A percentile compares a stretch with the other conserved stretches of the same genome.
phyloP scores from a whole-genome alignment of 768 basidiomycete species.

The Glaciozyma antarctica region DNA sequence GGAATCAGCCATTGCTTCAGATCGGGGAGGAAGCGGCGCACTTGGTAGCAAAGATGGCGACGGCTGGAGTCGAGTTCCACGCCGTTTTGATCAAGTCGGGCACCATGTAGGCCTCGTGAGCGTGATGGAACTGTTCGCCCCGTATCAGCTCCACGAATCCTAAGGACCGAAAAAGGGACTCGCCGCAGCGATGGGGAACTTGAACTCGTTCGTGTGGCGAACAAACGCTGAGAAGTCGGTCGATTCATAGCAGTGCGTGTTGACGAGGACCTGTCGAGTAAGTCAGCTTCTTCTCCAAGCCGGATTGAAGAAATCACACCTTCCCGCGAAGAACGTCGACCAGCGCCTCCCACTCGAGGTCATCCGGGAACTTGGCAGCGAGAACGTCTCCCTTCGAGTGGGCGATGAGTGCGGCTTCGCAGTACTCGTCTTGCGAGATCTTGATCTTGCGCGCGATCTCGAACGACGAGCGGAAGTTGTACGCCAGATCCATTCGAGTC shows the following conservation, averaged over 20 bases:
- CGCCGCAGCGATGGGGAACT: slow-evolving; percentile 57
- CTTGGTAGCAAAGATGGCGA: slow-evolving; percentile 59
- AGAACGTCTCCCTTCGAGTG: slow-evolving; percentile 47
- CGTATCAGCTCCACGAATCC: too few species aligned
- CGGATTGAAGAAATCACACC: neutral
- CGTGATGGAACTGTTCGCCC: slow-evolving; percentile 54
- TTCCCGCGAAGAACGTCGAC: slow-evolving; percentile 32
- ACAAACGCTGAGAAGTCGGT: slow-evolving; percentile 22
- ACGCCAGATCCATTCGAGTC: slow-evolving; percentile 16
- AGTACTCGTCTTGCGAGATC: slow-evolving; percentile 59
- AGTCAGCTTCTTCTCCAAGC: neutral
- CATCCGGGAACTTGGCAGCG: slow-evolving; percentile 54
- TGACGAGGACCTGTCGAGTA: slow-evolving; percentile 4
- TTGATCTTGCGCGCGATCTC: slow-evolving; percentile 58
- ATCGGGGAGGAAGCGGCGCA: neutral
- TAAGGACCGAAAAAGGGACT: neutral
- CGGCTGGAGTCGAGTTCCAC: slow-evolving; percentile 52
- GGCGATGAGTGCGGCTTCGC: slow-evolving; percentile 46
- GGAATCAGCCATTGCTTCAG: neutral
- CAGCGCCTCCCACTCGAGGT: slow-evolving; percentile 35
- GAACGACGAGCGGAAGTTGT: slow-evolving; percentile 43
- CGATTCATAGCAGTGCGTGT: slow-evolving; percentile 29
- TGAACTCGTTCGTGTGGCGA: slow-evolving; percentile 60
- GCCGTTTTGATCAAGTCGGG: slow-evolving; percentile 61
- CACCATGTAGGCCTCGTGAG: slow-evolving; percentile 73